A percentile compares a stretch with the other conserved stretches of the same genome.
These are phyloP conservation scores for Podospora pseudoanserina DNA, from an alignment of 495 filamentous ascomycete genomes.

Conservation along the genomic window DNA sequence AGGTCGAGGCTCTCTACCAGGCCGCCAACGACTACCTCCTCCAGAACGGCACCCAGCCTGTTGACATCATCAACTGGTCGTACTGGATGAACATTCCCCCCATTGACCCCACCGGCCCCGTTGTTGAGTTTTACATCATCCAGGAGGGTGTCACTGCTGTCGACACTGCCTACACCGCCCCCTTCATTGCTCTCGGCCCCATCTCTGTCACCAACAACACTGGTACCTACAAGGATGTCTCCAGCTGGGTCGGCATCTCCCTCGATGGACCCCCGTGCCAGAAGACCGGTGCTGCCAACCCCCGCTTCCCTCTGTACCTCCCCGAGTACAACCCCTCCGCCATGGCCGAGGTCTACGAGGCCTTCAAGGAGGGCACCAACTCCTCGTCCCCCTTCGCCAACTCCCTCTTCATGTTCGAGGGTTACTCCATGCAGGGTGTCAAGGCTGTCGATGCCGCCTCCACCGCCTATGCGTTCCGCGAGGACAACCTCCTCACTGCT, in stretches of 20 bases:
- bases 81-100: slow-evolving; percentile 46
- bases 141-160: slow-evolving; percentile 47
- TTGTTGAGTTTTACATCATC: slow-evolving; percentile 52
- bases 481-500: slow-evolving; percentile 43
- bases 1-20: slow-evolving; percentile 47
- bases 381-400: slow-evolving; percentile 25
- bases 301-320: slow-evolving; percentile 50
- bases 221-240: slow-evolving; percentile 45
- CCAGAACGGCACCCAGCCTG: slow-evolving; percentile 40
- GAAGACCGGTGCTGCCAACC: slow-evolving; percentile 44
- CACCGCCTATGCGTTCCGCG: slow-evolving; percentile 45
- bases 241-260: slow-evolving; percentile 24
- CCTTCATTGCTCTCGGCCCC: slow-evolving; percentile 47
- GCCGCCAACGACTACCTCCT: slow-evolving; percentile 39
- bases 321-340: slow-evolving; percentile 44
- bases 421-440: slow-evolving; percentile 49
- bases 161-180: slow-evolving; percentile 38
- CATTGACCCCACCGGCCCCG: slow-evolving; percentile 38
- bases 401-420: slow-evolving; percentile 55
- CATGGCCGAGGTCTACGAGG: slow-evolving; percentile 39
- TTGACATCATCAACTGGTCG: slow-evolving; percentile 48
- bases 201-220: slow-evolving; percentile 29
- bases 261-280: slow-evolving; percentile 40
- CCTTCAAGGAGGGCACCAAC: slow-evolving; percentile 33
- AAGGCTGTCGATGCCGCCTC: slow-evolving; percentile 31